Evolutionary conservation across 1,284 basidiomycete genomes (phyloP).

Genomic region (Albatrellus sp.): DNA sequence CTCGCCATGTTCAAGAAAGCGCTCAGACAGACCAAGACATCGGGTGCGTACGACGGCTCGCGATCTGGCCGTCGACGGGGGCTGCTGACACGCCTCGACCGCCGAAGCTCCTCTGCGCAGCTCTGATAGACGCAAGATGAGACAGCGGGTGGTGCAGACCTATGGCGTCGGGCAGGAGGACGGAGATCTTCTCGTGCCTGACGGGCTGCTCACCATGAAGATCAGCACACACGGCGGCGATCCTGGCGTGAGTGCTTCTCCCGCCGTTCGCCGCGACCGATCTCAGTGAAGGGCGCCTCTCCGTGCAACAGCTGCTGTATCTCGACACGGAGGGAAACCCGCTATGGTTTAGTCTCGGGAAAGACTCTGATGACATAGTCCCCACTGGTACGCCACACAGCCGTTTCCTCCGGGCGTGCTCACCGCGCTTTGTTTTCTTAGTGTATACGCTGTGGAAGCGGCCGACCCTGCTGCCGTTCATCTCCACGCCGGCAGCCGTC

Average conservation of each 20-base stretch:
- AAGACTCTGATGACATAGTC: constrained; percentile 50
- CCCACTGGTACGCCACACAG: constrained; percentile 41
- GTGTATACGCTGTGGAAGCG: constrained; percentile 71
- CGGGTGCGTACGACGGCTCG: constrained; percentile 21
- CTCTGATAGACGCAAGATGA: constrained; percentile 60
- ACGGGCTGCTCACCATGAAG: constrained; percentile 54
- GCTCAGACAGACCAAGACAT: constrained; percentile 51
- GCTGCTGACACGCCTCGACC: background rate
- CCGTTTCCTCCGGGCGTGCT: background rate
- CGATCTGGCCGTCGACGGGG: background rate
- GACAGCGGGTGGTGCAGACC: constrained; percentile 37
- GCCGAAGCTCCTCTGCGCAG: constrained; percentile 46
- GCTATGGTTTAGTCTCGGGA: constrained; percentile 72
- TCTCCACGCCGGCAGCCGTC: constrained; percentile 54
- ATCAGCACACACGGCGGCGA: constrained; percentile 50
- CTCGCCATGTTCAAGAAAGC: constrained; percentile 65
- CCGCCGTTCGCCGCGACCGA: background rate
- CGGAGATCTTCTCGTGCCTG: constrained; percentile 54
- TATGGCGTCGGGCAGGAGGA: constrained; percentile 39
- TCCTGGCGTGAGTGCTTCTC: constrained; percentile 38
- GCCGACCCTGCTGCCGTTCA: constrained; percentile 44
- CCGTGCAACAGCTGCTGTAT: constrained; percentile 37
- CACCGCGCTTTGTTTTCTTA: constrained; percentile 9
- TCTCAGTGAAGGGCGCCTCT: constrained; percentile 1
- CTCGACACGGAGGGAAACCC: constrained; percentile 63